Conservation (phyloP, 306 rosid species). For the Cucurbita maxima region DNA sequence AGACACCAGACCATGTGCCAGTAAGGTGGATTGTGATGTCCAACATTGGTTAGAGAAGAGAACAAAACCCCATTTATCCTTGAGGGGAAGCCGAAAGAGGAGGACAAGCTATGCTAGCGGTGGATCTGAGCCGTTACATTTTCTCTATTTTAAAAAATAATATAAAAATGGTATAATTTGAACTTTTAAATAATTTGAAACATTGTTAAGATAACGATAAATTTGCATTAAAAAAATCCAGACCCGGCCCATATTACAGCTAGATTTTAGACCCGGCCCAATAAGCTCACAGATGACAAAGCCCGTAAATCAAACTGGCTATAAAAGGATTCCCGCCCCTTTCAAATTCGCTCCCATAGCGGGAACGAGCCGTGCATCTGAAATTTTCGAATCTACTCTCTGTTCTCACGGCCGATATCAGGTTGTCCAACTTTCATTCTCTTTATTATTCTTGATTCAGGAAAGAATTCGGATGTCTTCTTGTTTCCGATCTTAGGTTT, state of each 20-base stretch:
- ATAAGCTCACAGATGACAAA: not conserved
- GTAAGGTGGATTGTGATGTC: no score
- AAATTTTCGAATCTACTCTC: not conserved
- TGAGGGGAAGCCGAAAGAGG: no score
- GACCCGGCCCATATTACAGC: not conserved
- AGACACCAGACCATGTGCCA: no score
- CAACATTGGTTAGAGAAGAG: no score
- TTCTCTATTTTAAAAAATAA: no score
- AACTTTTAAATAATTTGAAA: no score
- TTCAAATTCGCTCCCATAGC: not conserved
- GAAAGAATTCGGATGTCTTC: not conserved
- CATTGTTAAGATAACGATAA: no score
- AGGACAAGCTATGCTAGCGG: no score
- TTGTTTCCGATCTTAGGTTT: not conserved
- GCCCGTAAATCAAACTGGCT: not conserved
- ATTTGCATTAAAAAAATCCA: no score
- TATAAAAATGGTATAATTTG: no score
- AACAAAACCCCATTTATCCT: no score
- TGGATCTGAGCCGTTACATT: no score
- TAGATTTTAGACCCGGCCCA: not conserved
- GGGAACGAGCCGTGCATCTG: not conserved
- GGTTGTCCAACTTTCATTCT: not conserved
- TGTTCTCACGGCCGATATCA: not conserved
- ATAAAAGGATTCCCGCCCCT: constrained; percentile 1
- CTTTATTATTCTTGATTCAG: not conserved